These are phyloP conservation scores for Candida rishiriensis DNA, from an alignment of 805 yeast genomes.

Conservation along the genomic window DNA sequence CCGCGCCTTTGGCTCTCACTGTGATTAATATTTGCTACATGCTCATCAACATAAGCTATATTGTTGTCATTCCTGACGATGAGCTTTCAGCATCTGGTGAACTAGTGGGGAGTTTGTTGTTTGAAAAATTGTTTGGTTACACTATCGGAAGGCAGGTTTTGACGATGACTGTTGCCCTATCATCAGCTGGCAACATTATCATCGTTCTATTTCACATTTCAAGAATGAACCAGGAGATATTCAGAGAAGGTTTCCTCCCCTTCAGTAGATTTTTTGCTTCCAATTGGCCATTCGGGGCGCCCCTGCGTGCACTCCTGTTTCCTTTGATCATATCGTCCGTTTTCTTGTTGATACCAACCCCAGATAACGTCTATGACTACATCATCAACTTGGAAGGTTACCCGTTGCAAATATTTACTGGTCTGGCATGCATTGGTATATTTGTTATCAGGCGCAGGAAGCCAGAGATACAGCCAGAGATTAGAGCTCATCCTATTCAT, in stretches of 20 bases:
- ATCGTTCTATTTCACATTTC: slow-evolving; percentile 51
- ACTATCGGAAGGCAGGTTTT: slow-evolving; percentile 44
- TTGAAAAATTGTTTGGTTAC: slow-evolving; percentile 47
- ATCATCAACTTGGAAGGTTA: slow-evolving; percentile 50
- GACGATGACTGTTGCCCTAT: slow-evolving; percentile 46
- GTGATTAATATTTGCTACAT: slow-evolving; percentile 41
- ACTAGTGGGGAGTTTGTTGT: slow-evolving; percentile 47
- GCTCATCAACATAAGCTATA: slow-evolving; percentile 45
- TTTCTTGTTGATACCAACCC: slow-evolving; percentile 39
- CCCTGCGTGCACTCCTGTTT: slow-evolving; percentile 41
- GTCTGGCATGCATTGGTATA: slow-evolving; percentile 52
- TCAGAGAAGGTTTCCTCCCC: slow-evolving; percentile 53
- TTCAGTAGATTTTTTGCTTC: slow-evolving; percentile 47
- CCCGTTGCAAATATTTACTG: slow-evolving; percentile 45
- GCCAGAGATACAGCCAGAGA: slow-evolving; percentile 46
- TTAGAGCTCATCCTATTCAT: slow-evolving; percentile 47
- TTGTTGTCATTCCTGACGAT: slow-evolving; percentile 45
- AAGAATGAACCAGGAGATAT: slow-evolving; percentile 52
- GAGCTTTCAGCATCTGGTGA: slow-evolving; percentile 44
- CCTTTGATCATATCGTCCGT: slow-evolving; percentile 38
- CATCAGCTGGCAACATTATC: slow-evolving; percentile 53
- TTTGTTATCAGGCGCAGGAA: slow-evolving; percentile 49
- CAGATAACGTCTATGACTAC: slow-evolving; percentile 48
- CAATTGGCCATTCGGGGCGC: slow-evolving; percentile 52
- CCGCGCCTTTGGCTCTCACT: slow-evolving; percentile 46